Evolutionary conservation across 2,329 filamentous ascomycete genomes (phyloP).

Genomic region (Aspergillus carbonarius): DNA sequence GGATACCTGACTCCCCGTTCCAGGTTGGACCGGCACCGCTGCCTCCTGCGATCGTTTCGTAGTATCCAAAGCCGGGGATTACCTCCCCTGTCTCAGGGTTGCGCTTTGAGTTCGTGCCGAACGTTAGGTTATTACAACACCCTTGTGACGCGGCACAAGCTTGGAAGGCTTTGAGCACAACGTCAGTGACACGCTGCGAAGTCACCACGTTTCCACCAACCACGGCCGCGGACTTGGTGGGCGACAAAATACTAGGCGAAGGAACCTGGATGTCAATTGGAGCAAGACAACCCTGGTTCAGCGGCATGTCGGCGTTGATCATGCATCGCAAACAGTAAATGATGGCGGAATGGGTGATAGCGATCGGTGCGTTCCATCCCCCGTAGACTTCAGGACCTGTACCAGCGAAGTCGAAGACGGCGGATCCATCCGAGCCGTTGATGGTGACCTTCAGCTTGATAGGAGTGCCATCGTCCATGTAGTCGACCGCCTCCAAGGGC

Average conservation of each 20-base stretch:
- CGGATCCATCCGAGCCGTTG: conserved; percentile 69
- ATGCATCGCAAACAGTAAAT: conserved; percentile 82
- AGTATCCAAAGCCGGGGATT: conserved; percentile 81
- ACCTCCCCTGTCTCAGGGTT: conserved; percentile 53
- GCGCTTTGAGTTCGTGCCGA: conserved; percentile 71
- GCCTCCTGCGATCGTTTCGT: conserved; percentile 82
- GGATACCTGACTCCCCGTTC: conserved; percentile 74
- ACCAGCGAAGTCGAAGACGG: conserved; percentile 74
- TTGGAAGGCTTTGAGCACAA: conserved; percentile 75
- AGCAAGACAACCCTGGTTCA: conserved; percentile 81
- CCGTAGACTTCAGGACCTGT: conserved; percentile 78
- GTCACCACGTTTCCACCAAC: conserved; percentile 83
- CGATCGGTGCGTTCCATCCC: conserved; percentile 78
- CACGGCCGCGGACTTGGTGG: conserved; percentile 73
- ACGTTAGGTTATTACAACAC: conserved; percentile 81
- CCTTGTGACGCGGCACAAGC: conserved; percentile 78
- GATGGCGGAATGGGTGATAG: conserved; percentile 79
- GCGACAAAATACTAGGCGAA: conserved; percentile 70
- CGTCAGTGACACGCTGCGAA: conserved; percentile 75
- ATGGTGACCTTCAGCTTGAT: conserved; percentile 75
- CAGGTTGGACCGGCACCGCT: conserved; percentile 73
- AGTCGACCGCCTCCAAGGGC: conserved; percentile 72
- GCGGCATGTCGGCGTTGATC: conserved; percentile 76
- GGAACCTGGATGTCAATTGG: conserved; percentile 71
- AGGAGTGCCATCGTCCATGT: conserved; percentile 83